Conservation (phyloP, 257 asterid species). For the Apocynum venetum region DNA sequence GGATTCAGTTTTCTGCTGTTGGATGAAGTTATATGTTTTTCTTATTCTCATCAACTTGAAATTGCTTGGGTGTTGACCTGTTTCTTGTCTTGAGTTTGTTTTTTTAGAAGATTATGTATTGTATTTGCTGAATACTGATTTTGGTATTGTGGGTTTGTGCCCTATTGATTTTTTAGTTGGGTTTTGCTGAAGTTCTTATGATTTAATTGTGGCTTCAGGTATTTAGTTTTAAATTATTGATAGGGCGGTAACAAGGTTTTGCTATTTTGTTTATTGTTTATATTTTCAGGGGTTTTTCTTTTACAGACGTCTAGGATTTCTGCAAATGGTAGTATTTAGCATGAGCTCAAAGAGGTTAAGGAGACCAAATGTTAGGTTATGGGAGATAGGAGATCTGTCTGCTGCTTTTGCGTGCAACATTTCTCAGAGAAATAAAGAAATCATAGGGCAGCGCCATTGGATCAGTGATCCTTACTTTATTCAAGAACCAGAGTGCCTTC, state of each 20-base stretch:
- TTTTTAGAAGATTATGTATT: background rate
- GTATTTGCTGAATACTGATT: background rate
- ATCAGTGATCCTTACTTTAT: background rate
- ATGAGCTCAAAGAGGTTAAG: conserved; percentile 25
- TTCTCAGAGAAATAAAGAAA: conserved; percentile 17
- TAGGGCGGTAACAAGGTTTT: background rate
- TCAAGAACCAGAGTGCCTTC: conserved; percentile 6
- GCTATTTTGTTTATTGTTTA: background rate
- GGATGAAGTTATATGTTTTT: background rate
- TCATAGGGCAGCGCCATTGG: conserved; percentile 5
- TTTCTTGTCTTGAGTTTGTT: background rate
- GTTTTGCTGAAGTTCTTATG: background rate
- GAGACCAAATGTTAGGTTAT: conserved; percentile 25
- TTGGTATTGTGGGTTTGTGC: background rate
- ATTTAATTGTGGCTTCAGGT: background rate
- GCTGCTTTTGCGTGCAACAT: conserved; percentile 28
- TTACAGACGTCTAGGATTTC: background rate
- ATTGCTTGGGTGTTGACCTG: background rate
- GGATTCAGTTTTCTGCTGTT: background rate
- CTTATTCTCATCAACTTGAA: background rate
- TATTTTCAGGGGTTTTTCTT: background rate
- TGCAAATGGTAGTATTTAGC: conserved; percentile 18
- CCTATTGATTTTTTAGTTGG: background rate
- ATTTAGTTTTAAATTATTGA: background rate
- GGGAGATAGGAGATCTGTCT: conserved; percentile 27